These are phyloP conservation scores for Stipa capillata DNA, from an alignment of 176 grass and related monocot genomes.

Conservation along the genomic window DNA sequence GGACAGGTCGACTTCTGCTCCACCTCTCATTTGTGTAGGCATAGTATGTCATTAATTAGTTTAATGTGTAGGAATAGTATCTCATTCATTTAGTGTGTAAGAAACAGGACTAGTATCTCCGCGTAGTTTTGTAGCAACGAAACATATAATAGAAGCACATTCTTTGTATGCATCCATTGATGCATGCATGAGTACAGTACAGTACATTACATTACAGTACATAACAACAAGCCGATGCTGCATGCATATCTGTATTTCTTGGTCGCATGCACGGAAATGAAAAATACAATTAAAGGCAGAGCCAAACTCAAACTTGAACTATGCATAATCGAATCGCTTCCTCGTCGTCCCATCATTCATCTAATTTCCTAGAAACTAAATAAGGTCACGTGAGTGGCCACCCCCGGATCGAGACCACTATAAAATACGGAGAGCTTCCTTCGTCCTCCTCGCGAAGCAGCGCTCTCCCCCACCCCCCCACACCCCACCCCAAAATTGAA, in stretches of 20 bases:
- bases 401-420: background rate
- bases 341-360: background rate
- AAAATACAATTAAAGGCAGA: background rate
- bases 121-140: background rate
- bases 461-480: no score
- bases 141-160: background rate
- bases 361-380: background rate
- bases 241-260: background rate
- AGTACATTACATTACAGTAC: background rate
- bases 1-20: no score
- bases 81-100: no score
- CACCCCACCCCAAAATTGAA: background rate
- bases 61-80: no score
- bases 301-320: background rate
- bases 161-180: background rate
- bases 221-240: no score
- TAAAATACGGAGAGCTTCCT: background rate
- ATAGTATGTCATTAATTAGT: no score
- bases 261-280: background rate
- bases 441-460: no score
- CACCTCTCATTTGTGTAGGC: no score
- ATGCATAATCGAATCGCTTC: background rate
- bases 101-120: no score
- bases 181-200: conserved; percentile 4
- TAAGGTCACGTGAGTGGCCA: conserved; percentile 1